phyloP scores from a whole-genome alignment of 148 eudicot genomes.

The Beta vulgaris region DNA sequence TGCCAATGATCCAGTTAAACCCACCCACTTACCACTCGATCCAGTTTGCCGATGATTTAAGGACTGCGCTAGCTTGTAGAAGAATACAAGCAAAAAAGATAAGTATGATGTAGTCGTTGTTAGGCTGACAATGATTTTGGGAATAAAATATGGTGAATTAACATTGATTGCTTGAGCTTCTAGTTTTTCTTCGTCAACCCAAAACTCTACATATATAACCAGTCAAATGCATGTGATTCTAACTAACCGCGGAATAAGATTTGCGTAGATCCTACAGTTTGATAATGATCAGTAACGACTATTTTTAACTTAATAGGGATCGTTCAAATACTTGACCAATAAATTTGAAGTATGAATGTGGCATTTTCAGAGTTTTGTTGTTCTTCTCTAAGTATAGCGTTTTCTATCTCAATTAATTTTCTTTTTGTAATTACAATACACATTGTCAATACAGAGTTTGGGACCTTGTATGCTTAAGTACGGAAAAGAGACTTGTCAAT shows the following conservation, averaged over 20 bases:
- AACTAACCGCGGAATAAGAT: background rate
- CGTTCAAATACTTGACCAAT: background rate
- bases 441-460: too few species aligned
- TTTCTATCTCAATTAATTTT: too few species aligned
- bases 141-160: background rate
- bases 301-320: background rate
- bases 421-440: too few species aligned
- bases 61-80: background rate
- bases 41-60: too few species aligned
- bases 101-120: background rate
- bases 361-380: background rate
- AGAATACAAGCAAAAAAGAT: background rate
- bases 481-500: too few species aligned
- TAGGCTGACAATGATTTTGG: background rate
- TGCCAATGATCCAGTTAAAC: too few species aligned
- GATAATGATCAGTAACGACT: conserved; percentile 7
- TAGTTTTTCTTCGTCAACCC: background rate
- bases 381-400: conserved; percentile 5
- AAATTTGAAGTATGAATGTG: background rate
- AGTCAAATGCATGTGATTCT: conserved; percentile 1
- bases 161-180: background rate
- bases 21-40: too few species aligned
- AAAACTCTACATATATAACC: background rate
- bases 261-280: background rate
- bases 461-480: too few species aligned